Conservation (phyloP, 495 filamentous ascomycete genomes). For the Jackrogersella minutella region DNA sequence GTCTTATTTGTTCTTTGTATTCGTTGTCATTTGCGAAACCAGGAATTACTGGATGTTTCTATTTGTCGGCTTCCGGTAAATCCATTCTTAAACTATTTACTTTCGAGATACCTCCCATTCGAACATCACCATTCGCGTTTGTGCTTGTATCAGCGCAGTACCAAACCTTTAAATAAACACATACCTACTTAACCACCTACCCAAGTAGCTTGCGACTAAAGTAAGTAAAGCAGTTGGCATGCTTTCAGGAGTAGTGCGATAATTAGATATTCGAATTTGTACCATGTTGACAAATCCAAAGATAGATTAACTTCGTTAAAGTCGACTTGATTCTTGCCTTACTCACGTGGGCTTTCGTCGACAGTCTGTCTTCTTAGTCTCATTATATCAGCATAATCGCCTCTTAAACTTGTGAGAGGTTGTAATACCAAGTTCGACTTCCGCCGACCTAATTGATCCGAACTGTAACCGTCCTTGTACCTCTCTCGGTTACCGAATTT, state of each 20-base stretch:
- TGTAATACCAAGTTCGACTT: constrained; percentile 12
- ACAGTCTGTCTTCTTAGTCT: neutral
- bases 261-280: neutral
- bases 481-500: neutral
- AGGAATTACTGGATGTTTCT: constrained; percentile 28
- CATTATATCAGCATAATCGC: constrained; percentile 1
- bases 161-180: neutral
- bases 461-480: neutral
- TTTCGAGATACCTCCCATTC: constrained; percentile 31
- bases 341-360: constrained; percentile 16
- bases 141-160: constrained; percentile 14
- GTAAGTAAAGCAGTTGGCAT: constrained; percentile 20
- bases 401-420: constrained; percentile 3
- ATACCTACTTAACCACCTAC: neutral
- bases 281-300: constrained; percentile 13
- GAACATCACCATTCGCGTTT: constrained; percentile 8
- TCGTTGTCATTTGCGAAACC: constrained; percentile 23
- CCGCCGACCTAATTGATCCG: constrained; percentile 22
- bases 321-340: constrained; percentile 17
- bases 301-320: constrained; percentile 18
- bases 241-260: neutral
- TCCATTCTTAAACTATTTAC: constrained; percentile 10
- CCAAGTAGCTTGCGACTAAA: constrained; percentile 14
- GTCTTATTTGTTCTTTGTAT: constrained; percentile 41
- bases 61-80: constrained; percentile 26